Evolutionary conservation across 805 yeast genomes (phyloP).

Genomic region (Brettanomyces nanus): DNA sequence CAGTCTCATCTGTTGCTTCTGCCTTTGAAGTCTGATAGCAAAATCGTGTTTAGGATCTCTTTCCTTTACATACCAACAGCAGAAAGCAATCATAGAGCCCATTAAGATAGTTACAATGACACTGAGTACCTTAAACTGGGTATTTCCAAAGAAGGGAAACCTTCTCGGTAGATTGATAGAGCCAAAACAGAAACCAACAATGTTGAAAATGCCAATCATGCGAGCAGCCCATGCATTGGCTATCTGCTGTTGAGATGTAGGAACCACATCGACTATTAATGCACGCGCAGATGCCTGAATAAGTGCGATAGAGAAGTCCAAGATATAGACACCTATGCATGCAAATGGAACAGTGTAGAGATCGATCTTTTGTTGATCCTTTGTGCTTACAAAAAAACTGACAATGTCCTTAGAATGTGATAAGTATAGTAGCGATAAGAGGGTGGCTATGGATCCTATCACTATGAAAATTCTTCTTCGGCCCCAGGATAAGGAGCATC

Average conservation of each 20-base stretch:
- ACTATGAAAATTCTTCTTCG: conserved; percentile 50
- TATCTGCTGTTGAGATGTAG: conserved; percentile 45
- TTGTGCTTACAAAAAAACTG: conserved; percentile 20
- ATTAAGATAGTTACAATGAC: conserved; percentile 34
- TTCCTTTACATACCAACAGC: conserved; percentile 37
- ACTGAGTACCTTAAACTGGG: conserved; percentile 46
- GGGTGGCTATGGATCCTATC: conserved; percentile 43
- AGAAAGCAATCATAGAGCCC: conserved; percentile 29
- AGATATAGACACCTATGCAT: conserved; percentile 40
- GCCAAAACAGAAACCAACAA: conserved; percentile 48
- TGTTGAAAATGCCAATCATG: conserved; percentile 53
- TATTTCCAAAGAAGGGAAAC: conserved; percentile 34
- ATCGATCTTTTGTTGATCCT: conserved; percentile 20
- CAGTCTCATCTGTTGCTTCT: conserved; percentile 25
- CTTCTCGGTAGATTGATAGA: conserved; percentile 33
- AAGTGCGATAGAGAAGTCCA: conserved; percentile 50
- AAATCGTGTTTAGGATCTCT: conserved; percentile 38
- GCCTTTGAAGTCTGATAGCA: conserved; percentile 31
- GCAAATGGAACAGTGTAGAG: conserved; percentile 39
- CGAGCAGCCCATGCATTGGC: conserved; percentile 66
- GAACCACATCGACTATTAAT: conserved; percentile 52
- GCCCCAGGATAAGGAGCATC: conserved; percentile 36
- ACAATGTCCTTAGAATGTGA: conserved; percentile 39
- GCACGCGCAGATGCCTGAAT: conserved; percentile 59
- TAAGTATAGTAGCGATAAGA: conserved; percentile 34